Evolutionary conservation across 1,284 basidiomycete species (phyloP), one percentile per base, ranked within the genome.

Genomic region (Boletus semigastroideus): DNA sequence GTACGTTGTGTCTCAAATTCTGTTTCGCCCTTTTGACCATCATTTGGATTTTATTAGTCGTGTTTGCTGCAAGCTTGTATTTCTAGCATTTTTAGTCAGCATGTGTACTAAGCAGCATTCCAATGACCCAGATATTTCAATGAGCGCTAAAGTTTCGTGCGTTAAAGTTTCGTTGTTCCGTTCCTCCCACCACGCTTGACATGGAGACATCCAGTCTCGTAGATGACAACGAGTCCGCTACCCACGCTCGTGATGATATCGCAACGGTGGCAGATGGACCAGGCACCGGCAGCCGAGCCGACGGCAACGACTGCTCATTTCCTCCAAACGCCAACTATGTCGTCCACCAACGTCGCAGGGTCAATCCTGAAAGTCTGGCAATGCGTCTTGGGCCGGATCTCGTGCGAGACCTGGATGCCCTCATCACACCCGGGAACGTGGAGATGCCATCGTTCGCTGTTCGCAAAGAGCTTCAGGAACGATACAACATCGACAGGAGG

Each of bases 1-100:
- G 92, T 93, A 70, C 80, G 90, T 78, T 42, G 31, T 44, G 37
- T 57, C 43, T 2, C 47, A 39, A 52, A 31, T 39, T 14, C 30
- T 31, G 20, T 33, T 25, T 38, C 7, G 31, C n/a, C 5, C 30
- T 47, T 50, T 55, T 49, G 60, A 56, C 42, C 38, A 22, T 28
- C 42, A 27, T 17, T 19, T 39, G 16, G 34, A 46, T 33, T 59
- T 5, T 7, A 34, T 3, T 19, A 92, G 90, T 92, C 68, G 86
- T 92, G 45, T 92, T 91, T 66, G 89, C 89, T 22, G 90, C 90
- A 22, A 92, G 90, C 68, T 65, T 92, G 79, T 92, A 92, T 75
- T 91, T 92, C 73, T 92, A 82, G 72, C 34, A 20, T 38, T 38
- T 48, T 30, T 58, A 43, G 36, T 19, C 36, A 17, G 36, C n/a